Evolutionary conservation across 176 grass and related monocot species (phyloP).

Genomic region (Melocanna baccifera): DNA sequence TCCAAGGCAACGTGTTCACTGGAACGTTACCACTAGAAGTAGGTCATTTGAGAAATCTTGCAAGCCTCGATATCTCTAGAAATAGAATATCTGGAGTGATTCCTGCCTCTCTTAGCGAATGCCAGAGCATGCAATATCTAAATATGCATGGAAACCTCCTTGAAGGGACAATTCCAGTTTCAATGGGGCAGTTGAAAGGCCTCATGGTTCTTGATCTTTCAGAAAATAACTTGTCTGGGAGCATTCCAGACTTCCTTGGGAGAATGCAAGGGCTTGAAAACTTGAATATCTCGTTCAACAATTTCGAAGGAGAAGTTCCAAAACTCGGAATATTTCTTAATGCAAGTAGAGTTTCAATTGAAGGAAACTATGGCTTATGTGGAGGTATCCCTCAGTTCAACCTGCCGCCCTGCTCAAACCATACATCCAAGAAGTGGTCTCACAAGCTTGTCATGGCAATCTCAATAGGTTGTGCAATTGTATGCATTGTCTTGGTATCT

Average conservation of each 20-base stretch:
- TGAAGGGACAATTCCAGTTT: slow-evolving; percentile 38
- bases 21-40: slow-evolving; percentile 36
- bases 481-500: not conserved
- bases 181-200: slow-evolving; percentile 23
- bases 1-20: slow-evolving; percentile 38
- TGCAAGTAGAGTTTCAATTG: not conserved
- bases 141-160: slow-evolving; percentile 20
- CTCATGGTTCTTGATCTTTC: slow-evolving; percentile 43
- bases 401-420: not conserved
- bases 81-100: slow-evolving; percentile 40
- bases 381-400: slow-evolving; percentile 29
- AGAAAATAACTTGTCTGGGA: slow-evolving; percentile 35
- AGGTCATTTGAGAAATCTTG: slow-evolving; percentile 16
- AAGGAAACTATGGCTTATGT: slow-evolving; percentile 45
- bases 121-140: slow-evolving; percentile 33
- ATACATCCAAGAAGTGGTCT: not conserved
- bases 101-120: slow-evolving; percentile 35
- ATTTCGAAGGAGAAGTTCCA: slow-evolving; percentile 43
- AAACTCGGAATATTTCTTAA: slow-evolving; percentile 35
- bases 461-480: not conserved
- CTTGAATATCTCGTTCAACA: slow-evolving; percentile 56
- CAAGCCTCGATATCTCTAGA: slow-evolving; percentile 6
- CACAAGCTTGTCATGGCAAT: not conserved
- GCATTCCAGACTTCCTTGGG: slow-evolving; percentile 35
- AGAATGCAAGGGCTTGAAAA: not conserved